Conservation (phyloP, 257 asterid species). For the Voacanga thouarsii region DNA sequence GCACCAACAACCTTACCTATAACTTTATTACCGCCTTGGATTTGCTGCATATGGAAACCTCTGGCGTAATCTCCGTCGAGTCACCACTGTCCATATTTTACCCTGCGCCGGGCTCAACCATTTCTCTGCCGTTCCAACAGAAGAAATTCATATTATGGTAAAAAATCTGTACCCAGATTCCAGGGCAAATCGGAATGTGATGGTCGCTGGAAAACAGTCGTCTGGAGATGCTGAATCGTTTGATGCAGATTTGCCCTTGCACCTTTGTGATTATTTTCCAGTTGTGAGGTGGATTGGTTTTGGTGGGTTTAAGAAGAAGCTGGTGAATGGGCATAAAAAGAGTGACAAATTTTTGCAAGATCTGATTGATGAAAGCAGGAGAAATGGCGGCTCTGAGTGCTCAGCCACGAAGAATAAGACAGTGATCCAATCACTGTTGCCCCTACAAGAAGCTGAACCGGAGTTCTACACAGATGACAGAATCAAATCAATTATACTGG, state of each 20-base stretch:
- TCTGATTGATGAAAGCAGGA: slow-evolving; percentile 44
- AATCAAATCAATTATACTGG: too few species aligned
- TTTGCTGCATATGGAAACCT: slow-evolving; percentile 63
- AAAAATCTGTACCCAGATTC: slow-evolving; percentile 15
- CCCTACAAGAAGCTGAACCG: too few species aligned
- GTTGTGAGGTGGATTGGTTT: slow-evolving; percentile 54
- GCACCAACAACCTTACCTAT: slow-evolving; percentile 45
- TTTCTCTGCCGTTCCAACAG: slow-evolving; percentile 33
- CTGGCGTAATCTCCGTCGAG: slow-evolving; percentile 60
- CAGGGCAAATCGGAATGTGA: slow-evolving; percentile 16
- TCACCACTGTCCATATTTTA: slow-evolving; percentile 40
- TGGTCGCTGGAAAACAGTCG: slow-evolving; percentile 55
- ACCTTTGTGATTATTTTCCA: slow-evolving; percentile 55
- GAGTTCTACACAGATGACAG: too few species aligned
- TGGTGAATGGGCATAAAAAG: slow-evolving; percentile 33
- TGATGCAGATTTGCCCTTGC: slow-evolving; percentile 20
- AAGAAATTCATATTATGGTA: slow-evolving; percentile 37
- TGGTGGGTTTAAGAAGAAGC: slow-evolving; percentile 29
- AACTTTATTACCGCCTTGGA: slow-evolving; percentile 39
- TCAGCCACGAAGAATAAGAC: too few species aligned
- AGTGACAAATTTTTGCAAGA: slow-evolving; percentile 51
- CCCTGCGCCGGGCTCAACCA: slow-evolving; percentile 24
- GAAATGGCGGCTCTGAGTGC: too few species aligned
- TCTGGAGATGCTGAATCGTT: slow-evolving; percentile 27
- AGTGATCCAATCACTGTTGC: too few species aligned